These are phyloP conservation scores for Mortierella antarctica DNA, from an alignment of 192 early-diverging fungal species.

Conservation along the genomic window DNA sequence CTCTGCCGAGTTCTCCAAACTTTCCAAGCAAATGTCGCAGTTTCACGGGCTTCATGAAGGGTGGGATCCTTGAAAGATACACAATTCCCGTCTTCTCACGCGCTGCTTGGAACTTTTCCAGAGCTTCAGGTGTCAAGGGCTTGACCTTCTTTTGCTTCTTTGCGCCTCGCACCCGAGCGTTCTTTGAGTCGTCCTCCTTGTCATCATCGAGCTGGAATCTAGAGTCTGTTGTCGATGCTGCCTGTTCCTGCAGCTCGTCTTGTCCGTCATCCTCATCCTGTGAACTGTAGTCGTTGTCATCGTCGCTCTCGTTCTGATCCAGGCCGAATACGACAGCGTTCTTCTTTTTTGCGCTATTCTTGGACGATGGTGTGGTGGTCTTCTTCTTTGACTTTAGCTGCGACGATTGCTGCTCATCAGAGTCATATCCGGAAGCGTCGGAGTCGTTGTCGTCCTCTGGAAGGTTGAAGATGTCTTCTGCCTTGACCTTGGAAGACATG, in stretches of 20 bases:
- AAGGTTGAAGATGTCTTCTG: slow-evolving; percentile 42
- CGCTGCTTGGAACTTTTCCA: slow-evolving; percentile 73
- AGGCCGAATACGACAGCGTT: slow-evolving; percentile 37
- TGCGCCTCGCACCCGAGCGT: slow-evolving; percentile 13
- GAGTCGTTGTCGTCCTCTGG: slow-evolving; percentile 42
- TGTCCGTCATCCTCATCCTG: slow-evolving; percentile 31
- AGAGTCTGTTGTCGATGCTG: background rate
- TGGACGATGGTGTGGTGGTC: slow-evolving; percentile 11
- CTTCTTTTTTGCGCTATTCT: slow-evolving; percentile 7
- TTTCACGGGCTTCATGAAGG: slow-evolving; percentile 90
- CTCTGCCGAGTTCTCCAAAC: slow-evolving; percentile 82
- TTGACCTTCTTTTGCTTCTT: slow-evolving; percentile 63
- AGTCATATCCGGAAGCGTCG: slow-evolving; percentile 32
- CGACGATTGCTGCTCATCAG: slow-evolving; percentile 21
- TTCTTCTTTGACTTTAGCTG: background rate
- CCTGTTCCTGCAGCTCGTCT: slow-evolving; percentile 7
- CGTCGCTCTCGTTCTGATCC: slow-evolving; percentile 21
- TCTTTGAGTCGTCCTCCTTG: background rate
- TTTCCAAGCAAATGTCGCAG: slow-evolving; percentile 79
- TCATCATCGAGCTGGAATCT: background rate
- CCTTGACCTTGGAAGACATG: slow-evolving; percentile 29
- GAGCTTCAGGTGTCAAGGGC: slow-evolving; percentile 67
- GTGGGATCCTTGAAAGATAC: slow-evolving; percentile 92
- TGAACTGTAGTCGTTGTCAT: slow-evolving; percentile 34
- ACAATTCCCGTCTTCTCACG: slow-evolving; percentile 86